phyloP scores from a whole-genome alignment of 257 asterid species.

The Forsythia viridissima region DNA sequence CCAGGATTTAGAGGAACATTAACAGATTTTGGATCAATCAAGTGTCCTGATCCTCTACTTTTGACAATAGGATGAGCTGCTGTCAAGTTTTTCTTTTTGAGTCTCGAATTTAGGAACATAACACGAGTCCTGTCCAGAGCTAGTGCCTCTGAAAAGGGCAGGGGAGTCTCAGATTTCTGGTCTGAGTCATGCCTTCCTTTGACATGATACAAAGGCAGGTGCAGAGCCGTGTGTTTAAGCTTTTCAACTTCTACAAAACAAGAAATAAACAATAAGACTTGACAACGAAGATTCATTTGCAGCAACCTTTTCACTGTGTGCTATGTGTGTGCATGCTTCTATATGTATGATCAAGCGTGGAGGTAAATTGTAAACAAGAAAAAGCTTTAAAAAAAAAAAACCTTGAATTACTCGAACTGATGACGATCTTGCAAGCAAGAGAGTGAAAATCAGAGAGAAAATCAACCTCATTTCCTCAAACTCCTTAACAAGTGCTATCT shows the following conservation, averaged over 20 bases:
- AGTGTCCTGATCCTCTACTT: not conserved
- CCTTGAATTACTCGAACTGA: conserved; percentile 44
- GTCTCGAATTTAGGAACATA: conserved; percentile 38
- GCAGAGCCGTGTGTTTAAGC: conserved; percentile 25
- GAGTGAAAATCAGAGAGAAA: conserved; percentile 31
- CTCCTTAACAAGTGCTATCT: conserved; percentile 4
- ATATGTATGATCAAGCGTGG: not conserved
- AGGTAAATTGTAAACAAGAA: not conserved
- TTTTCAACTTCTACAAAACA: conserved; percentile 31
- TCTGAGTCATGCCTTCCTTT: conserved; percentile 17
- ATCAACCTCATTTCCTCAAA: conserved; percentile 29
- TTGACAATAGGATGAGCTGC: not conserved
- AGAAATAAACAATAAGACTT: conserved; percentile 1
- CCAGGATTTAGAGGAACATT: conserved; percentile 50
- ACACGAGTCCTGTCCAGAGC: conserved; percentile 39
- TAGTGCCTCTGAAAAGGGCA: conserved; percentile 31
- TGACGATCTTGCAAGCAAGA: conserved; percentile 37
- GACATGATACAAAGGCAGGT: conserved; percentile 43
- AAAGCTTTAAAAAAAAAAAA: not conserved
- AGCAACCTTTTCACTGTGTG: too few species aligned
- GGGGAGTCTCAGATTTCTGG: conserved; percentile 10
- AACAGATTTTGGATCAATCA: conserved; percentile 21
- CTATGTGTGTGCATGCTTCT: too few species aligned
- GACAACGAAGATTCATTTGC: not conserved
- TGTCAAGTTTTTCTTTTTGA: conserved; percentile 29